Percentiles rank a stretch among this genome's conserved stretches.
Evolutionary conservation across 2,329 filamentous ascomycete species (phyloP).

Genomic region (Fusarium praegraminearum): DNA sequence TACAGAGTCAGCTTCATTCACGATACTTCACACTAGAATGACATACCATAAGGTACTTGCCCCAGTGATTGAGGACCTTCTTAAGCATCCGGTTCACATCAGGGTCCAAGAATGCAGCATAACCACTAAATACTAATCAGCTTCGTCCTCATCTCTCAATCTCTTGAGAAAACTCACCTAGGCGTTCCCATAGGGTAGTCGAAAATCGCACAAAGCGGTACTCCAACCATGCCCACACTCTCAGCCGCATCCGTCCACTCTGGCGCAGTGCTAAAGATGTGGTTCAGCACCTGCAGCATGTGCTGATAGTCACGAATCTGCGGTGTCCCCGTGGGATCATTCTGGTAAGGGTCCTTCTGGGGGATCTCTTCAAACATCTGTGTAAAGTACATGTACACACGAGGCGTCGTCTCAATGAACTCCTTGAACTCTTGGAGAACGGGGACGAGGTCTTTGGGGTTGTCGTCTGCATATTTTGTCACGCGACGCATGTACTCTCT

Average conservation of each 20-base stretch:
- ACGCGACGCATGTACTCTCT: conserved; percentile 71
- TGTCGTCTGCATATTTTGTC: conserved; percentile 66
- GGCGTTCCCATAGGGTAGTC: conserved; percentile 69
- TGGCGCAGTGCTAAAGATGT: conserved; percentile 64
- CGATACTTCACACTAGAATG: rapidly evolving
- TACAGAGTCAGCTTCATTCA: not conserved
- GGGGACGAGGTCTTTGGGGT: conserved; percentile 65
- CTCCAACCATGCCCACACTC: conserved; percentile 64
- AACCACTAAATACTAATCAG: conserved; percentile 50
- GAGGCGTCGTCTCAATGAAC: conserved; percentile 72
- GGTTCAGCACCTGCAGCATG: conserved; percentile 75
- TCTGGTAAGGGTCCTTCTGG: conserved; percentile 67
- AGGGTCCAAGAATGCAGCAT: conserved; percentile 66
- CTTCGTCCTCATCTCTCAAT: no score
- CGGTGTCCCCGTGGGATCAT: conserved; percentile 70
- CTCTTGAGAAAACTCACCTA: conserved; percentile 50
- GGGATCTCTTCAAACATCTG: conserved; percentile 78
- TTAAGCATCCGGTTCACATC: conserved; percentile 67
- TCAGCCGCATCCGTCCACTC: conserved; percentile 66
- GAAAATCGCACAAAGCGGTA: conserved; percentile 66
- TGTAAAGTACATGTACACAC: conserved; percentile 74
- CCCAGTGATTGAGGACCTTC: conserved; percentile 69
- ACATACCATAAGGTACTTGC: conserved; percentile 62
- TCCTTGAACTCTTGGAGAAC: conserved; percentile 73
- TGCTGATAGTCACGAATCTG: conserved; percentile 75